Evolutionary conservation across 106 monocot species (phyloP).

Genomic region (Iris macrosiphon): DNA sequence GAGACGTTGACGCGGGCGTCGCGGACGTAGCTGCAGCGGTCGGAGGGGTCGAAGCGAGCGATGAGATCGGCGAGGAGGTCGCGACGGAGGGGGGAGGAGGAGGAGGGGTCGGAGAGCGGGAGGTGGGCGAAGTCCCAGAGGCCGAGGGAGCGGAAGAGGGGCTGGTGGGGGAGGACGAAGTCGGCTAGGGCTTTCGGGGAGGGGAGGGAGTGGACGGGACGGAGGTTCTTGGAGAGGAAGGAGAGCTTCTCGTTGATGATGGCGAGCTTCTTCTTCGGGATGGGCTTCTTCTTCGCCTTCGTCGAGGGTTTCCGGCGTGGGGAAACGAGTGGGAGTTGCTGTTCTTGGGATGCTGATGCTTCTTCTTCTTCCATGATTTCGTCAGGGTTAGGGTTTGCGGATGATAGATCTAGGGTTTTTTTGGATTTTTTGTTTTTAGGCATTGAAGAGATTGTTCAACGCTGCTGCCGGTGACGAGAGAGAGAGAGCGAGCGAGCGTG

Average conservation of each 20-base stretch:
- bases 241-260: constrained; percentile 21
- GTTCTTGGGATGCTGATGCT: too few relatives aligned
- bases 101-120: too few relatives aligned
- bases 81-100: constrained; percentile 21
- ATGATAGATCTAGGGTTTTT: too few relatives aligned
- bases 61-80: constrained; percentile 65
- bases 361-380: too few relatives aligned
- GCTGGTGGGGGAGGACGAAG: constrained; percentile 22
- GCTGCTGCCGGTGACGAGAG: too few relatives aligned
- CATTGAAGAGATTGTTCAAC: too few relatives aligned
- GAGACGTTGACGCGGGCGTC: constrained; percentile 27
- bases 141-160: constrained; percentile 49
- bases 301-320: background rate
- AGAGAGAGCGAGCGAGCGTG: too few relatives aligned
- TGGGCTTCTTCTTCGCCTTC: constrained; percentile 19
- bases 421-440: too few relatives aligned
- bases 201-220: constrained; percentile 24
- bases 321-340: too few relatives aligned
- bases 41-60: constrained; percentile 46
- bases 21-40: constrained; percentile 35
- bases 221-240: constrained; percentile 22
- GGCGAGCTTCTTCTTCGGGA: constrained; percentile 30
- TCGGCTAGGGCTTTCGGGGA: constrained; percentile 11
- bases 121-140: constrained; percentile 60
- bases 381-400: too few relatives aligned